Percentiles rank a stretch among this genome's conserved stretches.
Evolutionary conservation across 257 asterid species (phyloP).

Genomic region (Vinca minor): DNA sequence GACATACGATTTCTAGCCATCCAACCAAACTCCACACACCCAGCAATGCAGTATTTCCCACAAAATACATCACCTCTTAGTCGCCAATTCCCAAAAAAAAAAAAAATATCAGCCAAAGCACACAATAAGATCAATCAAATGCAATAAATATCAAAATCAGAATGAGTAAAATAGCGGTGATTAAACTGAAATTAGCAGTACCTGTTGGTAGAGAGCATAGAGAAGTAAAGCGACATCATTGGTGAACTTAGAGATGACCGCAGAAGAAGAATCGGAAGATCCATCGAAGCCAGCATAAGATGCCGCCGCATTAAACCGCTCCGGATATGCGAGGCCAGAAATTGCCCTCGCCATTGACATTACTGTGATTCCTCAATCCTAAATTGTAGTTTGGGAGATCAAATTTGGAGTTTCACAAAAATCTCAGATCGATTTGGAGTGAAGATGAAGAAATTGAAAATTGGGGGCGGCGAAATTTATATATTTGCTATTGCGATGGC

Average conservation of each 20-base stretch:
- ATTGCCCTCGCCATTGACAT: constrained; percentile 51
- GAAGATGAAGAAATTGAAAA: neutral
- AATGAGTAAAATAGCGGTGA: no score
- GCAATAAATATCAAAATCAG: constrained; percentile 5
- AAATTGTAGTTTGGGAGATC: neutral
- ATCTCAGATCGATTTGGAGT: constrained; percentile 1
- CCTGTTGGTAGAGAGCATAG: constrained; percentile 91
- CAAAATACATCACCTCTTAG: neutral
- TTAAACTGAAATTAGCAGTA: constrained; percentile 17
- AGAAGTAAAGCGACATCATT: constrained; percentile 83
- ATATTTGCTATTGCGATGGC: neutral
- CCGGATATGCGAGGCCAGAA: constrained; percentile 92
- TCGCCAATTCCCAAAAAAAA: neutral
- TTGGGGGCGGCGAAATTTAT: neutral
- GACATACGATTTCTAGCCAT: no score
- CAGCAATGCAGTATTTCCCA: neutral
- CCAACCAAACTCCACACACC: neutral
- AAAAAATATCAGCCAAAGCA: constrained; percentile 5
- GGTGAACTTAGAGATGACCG: constrained; percentile 69
- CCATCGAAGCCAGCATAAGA: constrained; percentile 80
- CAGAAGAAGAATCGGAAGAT: constrained; percentile 60
- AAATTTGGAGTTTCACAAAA: neutral
- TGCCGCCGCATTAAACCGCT: constrained; percentile 90
- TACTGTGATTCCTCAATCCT: constrained; percentile 6
- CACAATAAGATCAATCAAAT: constrained; percentile 8